Percentiles rank a stretch among this genome's conserved stretches.
These are phyloP conservation scores for Podospora pseudoanserina DNA, from an alignment of 495 filamentous ascomycete species.

Conservation along the genomic window DNA sequence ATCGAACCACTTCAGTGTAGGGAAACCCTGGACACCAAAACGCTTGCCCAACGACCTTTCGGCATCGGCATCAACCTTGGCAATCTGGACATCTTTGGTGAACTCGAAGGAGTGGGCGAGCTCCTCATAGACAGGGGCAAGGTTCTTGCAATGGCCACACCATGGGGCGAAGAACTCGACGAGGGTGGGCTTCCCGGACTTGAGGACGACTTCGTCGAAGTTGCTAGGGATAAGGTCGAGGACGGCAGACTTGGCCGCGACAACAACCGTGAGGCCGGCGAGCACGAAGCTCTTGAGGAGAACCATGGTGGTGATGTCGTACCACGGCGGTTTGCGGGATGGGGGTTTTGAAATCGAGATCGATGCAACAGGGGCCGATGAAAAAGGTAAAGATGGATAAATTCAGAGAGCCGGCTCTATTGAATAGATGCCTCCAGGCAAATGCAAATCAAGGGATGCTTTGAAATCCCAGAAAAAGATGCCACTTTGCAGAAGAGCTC, in stretches of 20 bases:
- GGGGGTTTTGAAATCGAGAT: neutral
- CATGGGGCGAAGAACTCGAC: constrained; percentile 99
- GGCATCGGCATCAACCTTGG: constrained; percentile 92
- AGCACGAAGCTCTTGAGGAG: constrained; percentile 53
- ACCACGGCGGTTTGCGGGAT: neutral
- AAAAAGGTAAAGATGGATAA: constrained; percentile 6
- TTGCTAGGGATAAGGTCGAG: constrained; percentile 83
- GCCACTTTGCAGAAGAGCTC: constrained; percentile 33
- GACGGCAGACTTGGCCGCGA: constrained; percentile 60
- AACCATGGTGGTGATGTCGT: constrained; percentile 38
- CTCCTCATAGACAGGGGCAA: constrained; percentile 93
- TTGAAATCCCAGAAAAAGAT: constrained; percentile 34
- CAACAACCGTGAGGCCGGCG: constrained; percentile 43
- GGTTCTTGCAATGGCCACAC: constrained; percentile 97
- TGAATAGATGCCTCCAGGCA: constrained; percentile 17
- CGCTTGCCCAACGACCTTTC: constrained; percentile 77
- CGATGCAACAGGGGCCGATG: constrained; percentile 13
- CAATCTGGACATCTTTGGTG: constrained; percentile 77
- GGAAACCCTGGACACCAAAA: constrained; percentile 91
- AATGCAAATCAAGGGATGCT: constrained; percentile 18
- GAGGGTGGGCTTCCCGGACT: constrained; percentile 90
- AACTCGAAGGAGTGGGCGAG: constrained; percentile 70
- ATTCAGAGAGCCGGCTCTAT: constrained; percentile 3
- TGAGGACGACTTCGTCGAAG: constrained; percentile 83
- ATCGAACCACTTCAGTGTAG: constrained; percentile 97